Percentiles rank a stretch among this genome's conserved stretches.
Conservation (phyloP, 2,329 filamentous ascomycete species). For the Aulographum hederae region DNA sequence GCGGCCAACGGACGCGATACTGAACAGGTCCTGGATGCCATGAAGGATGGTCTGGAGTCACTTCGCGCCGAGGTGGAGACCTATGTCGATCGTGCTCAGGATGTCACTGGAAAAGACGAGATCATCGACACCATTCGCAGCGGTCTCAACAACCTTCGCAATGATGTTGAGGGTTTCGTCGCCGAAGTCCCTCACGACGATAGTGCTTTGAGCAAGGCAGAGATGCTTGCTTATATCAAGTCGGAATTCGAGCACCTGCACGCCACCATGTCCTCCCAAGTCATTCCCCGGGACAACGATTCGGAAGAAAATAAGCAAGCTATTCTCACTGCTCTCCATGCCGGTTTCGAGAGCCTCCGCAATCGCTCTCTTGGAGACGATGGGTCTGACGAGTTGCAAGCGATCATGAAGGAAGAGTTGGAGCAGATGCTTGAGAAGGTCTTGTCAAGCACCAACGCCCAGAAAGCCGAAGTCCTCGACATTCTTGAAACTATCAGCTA, state of each 20-base stretch:
- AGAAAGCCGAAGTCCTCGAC: conserved; percentile 44
- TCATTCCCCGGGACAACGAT: conserved; percentile 8
- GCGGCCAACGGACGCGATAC: conserved; percentile 64
- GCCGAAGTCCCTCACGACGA: conserved; percentile 24
- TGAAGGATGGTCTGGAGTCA: conserved; percentile 72
- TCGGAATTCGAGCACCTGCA: conserved; percentile 44
- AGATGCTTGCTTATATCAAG: conserved; percentile 31
- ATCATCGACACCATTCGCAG: conserved; percentile 50
- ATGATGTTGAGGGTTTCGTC: conserved; percentile 36
- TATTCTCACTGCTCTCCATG: conserved; percentile 19
- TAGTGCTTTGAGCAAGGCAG: conserved; percentile 19
- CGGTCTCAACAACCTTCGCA: conserved; percentile 46
- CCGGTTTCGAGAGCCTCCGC: conserved; percentile 22
- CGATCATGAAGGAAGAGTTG: conserved; percentile 64
- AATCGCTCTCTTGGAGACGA: conserved; percentile 17
- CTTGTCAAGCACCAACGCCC: conserved; percentile 35
- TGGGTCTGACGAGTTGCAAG: conserved; percentile 31
- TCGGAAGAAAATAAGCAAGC: conserved; percentile 13
- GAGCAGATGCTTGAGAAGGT: conserved; percentile 66
- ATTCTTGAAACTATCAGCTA: conserved; percentile 33
- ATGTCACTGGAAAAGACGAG: conserved; percentile 55
- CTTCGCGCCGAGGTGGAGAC: conserved; percentile 63
- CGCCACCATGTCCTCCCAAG: conserved; percentile 25
- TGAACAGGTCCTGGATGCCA: conserved; percentile 72
- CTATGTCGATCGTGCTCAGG: conserved; percentile 58